These are phyloP conservation scores for Trichoderma sp. DNA, from an alignment of 2,329 filamentous ascomycete genomes.

Conservation along the genomic window DNA sequence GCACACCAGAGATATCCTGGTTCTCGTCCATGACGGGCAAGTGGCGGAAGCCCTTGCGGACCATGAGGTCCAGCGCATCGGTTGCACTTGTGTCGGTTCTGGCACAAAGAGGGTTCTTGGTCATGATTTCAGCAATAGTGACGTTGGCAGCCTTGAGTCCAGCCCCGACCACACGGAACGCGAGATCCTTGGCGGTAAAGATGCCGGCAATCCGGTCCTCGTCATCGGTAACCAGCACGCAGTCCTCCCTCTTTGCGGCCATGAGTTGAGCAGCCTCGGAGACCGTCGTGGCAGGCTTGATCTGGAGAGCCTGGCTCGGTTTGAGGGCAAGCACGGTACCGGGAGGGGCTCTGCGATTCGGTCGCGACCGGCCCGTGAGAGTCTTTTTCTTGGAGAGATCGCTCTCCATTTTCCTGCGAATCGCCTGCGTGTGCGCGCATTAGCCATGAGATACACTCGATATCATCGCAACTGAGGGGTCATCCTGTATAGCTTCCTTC, in stretches of 20 bases:
- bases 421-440: constrained; percentile 64
- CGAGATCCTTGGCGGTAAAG: constrained; percentile 97
- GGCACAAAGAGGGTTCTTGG: constrained; percentile 96
- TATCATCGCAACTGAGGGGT: constrained; percentile 2
- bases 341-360: constrained; percentile 89
- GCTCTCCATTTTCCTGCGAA: constrained; percentile 93
- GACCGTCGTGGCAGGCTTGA: constrained; percentile 92
- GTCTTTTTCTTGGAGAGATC: constrained; percentile 98
- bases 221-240: constrained; percentile 94
- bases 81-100: constrained; percentile 97
- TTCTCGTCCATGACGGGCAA: constrained; percentile 99
- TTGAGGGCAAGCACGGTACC: constrained; percentile 94
- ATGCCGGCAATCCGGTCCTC: constrained; percentile 98
- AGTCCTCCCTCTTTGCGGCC: constrained; percentile 98
- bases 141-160: constrained; percentile 87
- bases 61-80: constrained; percentile 96
- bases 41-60: constrained; percentile 96
- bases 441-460: constrained; percentile 25
- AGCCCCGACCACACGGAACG: constrained; percentile 91
- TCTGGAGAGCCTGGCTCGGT: constrained; percentile 93
- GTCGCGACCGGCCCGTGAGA: constrained; percentile 73
- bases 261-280: constrained; percentile 97
- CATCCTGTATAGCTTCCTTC: not conserved
- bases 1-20: constrained; percentile 95
- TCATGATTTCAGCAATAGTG: constrained; percentile 98